phyloP scores from a whole-genome alignment of 768 basidiomycete species.

The Stropharia rugosoannulata region DNA sequence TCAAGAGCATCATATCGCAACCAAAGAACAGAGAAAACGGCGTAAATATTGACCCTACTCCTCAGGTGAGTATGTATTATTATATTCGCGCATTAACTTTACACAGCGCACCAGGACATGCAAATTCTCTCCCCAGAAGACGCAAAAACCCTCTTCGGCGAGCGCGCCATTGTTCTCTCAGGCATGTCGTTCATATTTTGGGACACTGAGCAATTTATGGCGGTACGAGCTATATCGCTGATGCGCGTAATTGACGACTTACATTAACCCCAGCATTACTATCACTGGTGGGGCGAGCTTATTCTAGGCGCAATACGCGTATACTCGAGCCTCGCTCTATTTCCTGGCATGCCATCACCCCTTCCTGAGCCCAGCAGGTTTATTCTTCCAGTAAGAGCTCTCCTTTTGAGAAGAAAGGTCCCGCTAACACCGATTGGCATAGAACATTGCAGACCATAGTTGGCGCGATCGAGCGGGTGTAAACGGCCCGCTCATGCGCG shows the following conservation, averaged over 20 bases:
- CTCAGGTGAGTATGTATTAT: background rate
- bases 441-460: slow-evolving; percentile 20
- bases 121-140: slow-evolving; percentile 17
- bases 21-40: background rate
- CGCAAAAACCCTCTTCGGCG: slow-evolving; percentile 14
- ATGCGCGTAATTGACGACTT: background rate
- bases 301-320: slow-evolving; percentile 44
- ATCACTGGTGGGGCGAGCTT: slow-evolving; percentile 47
- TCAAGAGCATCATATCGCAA: slow-evolving; percentile 37
- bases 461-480: slow-evolving; percentile 67
- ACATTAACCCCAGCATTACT: slow-evolving; percentile 32
- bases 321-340: slow-evolving; percentile 26
- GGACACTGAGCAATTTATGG: slow-evolving; percentile 17
- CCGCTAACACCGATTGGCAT: background rate
- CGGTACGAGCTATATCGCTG: slow-evolving; percentile 5
- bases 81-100: too few relatives aligned
- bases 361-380: slow-evolving; percentile 29
- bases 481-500: slow-evolving; percentile 62
- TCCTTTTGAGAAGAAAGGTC: too few relatives aligned
- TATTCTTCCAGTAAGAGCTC: slow-evolving; percentile 29
- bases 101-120: slow-evolving; percentile 13
- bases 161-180: slow-evolving; percentile 10
- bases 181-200: slow-evolving; percentile 20
- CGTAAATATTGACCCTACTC: background rate
- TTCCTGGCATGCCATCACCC: slow-evolving; percentile 3